Conservation (phyloP, 768 basidiomycete species). For the Trametes elegans region DNA sequence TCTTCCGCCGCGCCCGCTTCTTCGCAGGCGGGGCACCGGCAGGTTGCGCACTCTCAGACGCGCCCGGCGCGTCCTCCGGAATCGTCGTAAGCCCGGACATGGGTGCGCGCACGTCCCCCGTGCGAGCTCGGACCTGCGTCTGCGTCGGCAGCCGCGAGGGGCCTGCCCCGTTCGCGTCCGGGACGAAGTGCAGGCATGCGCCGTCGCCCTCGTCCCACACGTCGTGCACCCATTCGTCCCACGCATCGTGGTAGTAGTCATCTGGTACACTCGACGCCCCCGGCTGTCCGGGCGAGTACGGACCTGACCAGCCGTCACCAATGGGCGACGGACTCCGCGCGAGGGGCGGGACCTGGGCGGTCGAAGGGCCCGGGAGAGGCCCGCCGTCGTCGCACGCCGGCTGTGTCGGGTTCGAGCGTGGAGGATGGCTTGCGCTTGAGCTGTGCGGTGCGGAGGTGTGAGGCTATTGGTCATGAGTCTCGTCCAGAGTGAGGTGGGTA, state of each 20-base stretch:
- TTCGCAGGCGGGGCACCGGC: background rate
- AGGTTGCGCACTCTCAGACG: background rate
- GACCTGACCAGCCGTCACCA: background rate
- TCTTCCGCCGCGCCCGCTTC: slow-evolving; percentile 16
- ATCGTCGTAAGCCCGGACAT: background rate
- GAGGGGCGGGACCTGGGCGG: background rate
- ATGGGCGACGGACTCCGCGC: slow-evolving; percentile 1
- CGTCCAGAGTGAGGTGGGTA: background rate
- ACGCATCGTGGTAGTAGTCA: slow-evolving; percentile 1
- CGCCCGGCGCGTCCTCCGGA: background rate
- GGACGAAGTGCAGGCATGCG: slow-evolving; percentile 37
- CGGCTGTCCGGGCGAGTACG: background rate
- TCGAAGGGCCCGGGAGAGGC: background rate
- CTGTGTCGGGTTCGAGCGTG: slow-evolving; percentile 15
- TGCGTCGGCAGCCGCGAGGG: background rate
- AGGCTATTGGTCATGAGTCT: slow-evolving; percentile 37
- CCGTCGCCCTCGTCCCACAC: slow-evolving; percentile 24
- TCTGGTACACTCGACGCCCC: background rate
- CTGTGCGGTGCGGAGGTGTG: slow-evolving; percentile 21
- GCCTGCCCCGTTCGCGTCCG: slow-evolving; percentile 13
- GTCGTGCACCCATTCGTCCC: slow-evolving; percentile 8
- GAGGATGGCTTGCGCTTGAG: slow-evolving; percentile 31
- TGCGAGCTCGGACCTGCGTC: background rate
- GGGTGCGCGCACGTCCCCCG: background rate
- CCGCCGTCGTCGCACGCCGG: slow-evolving; percentile 15